phyloP scores from a whole-genome alignment of 139 green algal genomes.

The Haematococcus lacustris region DNA sequence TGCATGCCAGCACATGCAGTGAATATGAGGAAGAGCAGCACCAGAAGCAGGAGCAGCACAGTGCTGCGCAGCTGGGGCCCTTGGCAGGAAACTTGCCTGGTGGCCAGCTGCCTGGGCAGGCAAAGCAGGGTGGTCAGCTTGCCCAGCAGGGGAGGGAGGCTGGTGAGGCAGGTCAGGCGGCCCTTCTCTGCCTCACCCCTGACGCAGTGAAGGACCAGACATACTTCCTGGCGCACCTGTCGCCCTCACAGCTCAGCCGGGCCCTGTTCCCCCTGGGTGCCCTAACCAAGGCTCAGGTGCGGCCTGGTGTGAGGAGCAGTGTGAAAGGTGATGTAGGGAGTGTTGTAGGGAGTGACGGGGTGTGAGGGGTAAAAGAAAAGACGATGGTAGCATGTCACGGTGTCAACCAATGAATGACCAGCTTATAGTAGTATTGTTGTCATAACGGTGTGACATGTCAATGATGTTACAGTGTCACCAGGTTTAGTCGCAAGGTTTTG shows the following conservation, averaged over 20 bases:
- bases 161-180: too few species aligned
- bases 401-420: background rate
- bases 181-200: constrained; percentile 48
- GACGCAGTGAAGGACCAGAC: constrained; percentile 91
- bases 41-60: background rate
- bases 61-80: too few species aligned
- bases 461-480: background rate
- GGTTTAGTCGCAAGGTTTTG: too few species aligned
- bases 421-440: background rate
- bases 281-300: constrained; percentile 76
- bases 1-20: too few species aligned
- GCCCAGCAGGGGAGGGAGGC: too few species aligned
- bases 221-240: constrained; percentile 86
- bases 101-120: too few species aligned
- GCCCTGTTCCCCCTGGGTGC: constrained; percentile 87
- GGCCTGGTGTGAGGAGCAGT: background rate
- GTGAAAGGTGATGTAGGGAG: too few species aligned
- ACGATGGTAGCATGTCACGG: too few species aligned
- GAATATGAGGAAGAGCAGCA: background rate
- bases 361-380: too few species aligned
- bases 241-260: constrained; percentile 60
- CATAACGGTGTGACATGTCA: background rate
- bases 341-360: too few species aligned
- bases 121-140: too few species aligned
- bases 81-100: too few species aligned